These are phyloP conservation scores for Ogataea kodamae DNA, from an alignment of 805 yeast genomes.

Conservation along the genomic window DNA sequence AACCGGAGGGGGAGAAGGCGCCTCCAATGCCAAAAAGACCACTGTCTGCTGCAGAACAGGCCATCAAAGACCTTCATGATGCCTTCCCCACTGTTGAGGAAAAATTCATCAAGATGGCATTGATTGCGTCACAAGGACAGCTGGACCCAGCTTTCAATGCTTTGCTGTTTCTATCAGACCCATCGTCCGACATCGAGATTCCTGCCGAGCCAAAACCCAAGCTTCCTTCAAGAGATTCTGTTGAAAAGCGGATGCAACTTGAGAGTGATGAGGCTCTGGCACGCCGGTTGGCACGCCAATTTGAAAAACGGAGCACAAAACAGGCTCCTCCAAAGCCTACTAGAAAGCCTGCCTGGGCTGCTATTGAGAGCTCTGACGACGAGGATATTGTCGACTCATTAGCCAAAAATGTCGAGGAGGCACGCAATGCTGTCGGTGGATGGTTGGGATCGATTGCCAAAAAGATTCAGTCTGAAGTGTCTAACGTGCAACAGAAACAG, in stretches of 20 bases:
- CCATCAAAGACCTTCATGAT: slow-evolving; percentile 61
- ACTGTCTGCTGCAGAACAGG: slow-evolving; percentile 51
- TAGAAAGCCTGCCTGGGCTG: slow-evolving; percentile 29
- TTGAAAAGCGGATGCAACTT: slow-evolving; percentile 29
- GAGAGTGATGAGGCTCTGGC: slow-evolving; percentile 75
- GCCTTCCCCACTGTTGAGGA: slow-evolving; percentile 84
- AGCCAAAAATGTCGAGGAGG: slow-evolving; percentile 75
- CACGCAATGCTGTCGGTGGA: slow-evolving; percentile 66
- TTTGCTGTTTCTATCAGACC: slow-evolving; percentile 74
- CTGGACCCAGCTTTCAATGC: slow-evolving; percentile 89
- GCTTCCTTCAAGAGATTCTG: slow-evolving; percentile 32
- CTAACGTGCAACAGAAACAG: slow-evolving; percentile 20
- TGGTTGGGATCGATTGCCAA: slow-evolving; percentile 74
- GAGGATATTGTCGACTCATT: slow-evolving; percentile 57
- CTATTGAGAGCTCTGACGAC: slow-evolving; percentile 32
- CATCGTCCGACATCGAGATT: slow-evolving; percentile 52
- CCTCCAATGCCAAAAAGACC: slow-evolving; percentile 61
- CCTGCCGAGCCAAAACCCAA: slow-evolving; percentile 37
- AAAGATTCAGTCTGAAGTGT: slow-evolving; percentile 33
- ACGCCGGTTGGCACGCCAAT: slow-evolving; percentile 69
- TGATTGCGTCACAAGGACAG: slow-evolving; percentile 81
- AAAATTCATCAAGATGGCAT: slow-evolving; percentile 66
- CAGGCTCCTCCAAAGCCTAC: slow-evolving; percentile 21
- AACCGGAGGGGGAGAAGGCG: too few species aligned
- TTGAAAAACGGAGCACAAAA: slow-evolving; percentile 24